phyloP scores from a whole-genome alignment of 139 green algal species.

The Chlorella ohadii region DNA sequence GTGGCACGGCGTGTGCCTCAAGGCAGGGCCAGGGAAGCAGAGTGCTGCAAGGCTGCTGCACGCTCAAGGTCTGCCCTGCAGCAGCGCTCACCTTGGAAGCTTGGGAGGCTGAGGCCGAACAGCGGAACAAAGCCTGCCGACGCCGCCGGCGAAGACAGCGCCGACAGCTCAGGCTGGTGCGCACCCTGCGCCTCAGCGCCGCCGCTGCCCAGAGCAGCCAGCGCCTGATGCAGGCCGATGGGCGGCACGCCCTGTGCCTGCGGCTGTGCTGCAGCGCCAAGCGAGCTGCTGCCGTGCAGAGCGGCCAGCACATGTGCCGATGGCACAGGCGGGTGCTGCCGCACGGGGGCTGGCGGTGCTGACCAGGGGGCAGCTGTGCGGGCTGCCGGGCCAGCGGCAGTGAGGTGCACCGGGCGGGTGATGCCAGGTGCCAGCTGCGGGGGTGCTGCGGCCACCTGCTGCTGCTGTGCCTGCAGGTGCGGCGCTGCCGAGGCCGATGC shows the following conservation, averaged over 20 bases:
- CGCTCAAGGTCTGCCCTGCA: no score
- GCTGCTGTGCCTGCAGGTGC: background rate
- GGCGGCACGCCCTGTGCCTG: background rate
- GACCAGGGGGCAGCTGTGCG: no score
- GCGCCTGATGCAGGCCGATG: background rate
- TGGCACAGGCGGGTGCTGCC: background rate
- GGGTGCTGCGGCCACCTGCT: background rate
- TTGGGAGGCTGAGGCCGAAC: constrained; percentile 34
- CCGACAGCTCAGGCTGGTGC: background rate
- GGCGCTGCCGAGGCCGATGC: background rate
- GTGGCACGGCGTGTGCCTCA: no score
- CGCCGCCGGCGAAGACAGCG: background rate
- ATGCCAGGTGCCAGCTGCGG: background rate
- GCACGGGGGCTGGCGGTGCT: background rate
- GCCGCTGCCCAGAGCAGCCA: background rate
- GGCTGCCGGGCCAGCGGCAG: no score
- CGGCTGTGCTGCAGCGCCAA: background rate
- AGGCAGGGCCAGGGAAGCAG: no score
- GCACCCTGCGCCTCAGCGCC: background rate
- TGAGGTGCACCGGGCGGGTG: background rate
- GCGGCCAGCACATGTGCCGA: background rate
- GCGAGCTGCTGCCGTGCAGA: background rate
- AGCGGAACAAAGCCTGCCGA: constrained; percentile 30
- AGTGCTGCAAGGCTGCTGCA: background rate
- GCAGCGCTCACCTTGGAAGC: background rate